Base-by-base conservation (phyloP, 345 rosid genomes). In the Melaleuca quinquenervia region DNA sequence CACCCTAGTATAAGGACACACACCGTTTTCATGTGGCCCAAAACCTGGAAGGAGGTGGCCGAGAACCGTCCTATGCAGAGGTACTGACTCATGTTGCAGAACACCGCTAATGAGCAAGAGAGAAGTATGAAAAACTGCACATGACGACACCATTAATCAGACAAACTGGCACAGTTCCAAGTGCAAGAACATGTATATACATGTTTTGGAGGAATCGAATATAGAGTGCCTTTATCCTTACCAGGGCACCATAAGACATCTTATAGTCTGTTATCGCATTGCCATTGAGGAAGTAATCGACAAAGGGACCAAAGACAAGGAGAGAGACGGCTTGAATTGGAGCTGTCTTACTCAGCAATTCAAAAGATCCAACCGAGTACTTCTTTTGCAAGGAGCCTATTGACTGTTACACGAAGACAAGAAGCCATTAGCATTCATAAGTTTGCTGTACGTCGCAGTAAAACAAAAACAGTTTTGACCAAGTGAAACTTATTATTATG, bases 51-150 rank as follows among this genome's bases (percentile, higher is more conserved):
- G 6, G 99, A 95, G 15, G 90, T 89, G 6, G 98, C 99, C 4
- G 99, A 96, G 92, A 95, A 97, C 86, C 99, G 93, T 84, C 99
- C 99, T 6, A 97, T 97, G 94, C 99, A 97, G 85, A 97, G 98
- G 89, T 97, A 97, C 89, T 97, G 99, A 86, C 99, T 97, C 87
- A 97, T 88, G 87, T 97, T 97, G 92, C 99, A 97, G 96, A 97
- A 97, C 44, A 97, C 99, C 9, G 99, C 99, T 18, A 97, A 92
- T 26, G 92, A 90, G 84, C 99, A 97, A 3, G 99, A 97, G 24
- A 97, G 92, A 83, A 95, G 90, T 87, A 97, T 93, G 84, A 95
- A 97, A 20, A 92, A 27, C 99, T 97, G 98, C 96, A 93, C 36
- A 80, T 5, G 86, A 83, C 8, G 52, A 50, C 50, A 82, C 51